These are phyloP conservation scores for Penicillium daleae DNA, from an alignment of 495 filamentous ascomycete genomes.

Conservation along the genomic window DNA sequence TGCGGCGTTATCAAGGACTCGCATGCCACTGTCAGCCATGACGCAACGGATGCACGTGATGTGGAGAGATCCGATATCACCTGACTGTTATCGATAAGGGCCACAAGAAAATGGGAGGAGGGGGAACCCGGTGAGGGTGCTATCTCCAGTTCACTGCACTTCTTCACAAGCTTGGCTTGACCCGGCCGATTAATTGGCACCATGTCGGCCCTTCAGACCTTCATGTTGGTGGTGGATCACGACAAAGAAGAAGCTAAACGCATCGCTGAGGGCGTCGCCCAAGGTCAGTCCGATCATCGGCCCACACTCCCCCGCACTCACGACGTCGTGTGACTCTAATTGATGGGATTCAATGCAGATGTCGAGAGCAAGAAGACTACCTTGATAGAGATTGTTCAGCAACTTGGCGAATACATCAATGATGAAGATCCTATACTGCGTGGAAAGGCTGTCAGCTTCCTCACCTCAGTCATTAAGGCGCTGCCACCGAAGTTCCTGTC, in stretches of 20 bases:
- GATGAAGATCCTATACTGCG: conserved; percentile 67
- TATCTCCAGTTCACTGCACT: conserved; percentile 11
- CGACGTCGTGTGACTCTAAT: conserved; percentile 20
- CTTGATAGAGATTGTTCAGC: conserved; percentile 68
- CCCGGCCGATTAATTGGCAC: conserved; percentile 32
- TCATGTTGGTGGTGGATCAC: conserved; percentile 66
- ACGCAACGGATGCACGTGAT: conserved; percentile 35
- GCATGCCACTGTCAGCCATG: conserved; percentile 24
- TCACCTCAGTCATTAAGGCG: conserved; percentile 64
- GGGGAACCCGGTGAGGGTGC: conserved; percentile 15
- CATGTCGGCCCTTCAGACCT: conserved; percentile 67
- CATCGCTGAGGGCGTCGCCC: conserved; percentile 62
- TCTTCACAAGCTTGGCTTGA: conserved; percentile 13
- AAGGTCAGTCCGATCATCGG: conserved; percentile 43
- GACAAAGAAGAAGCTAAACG: conserved; percentile 61
- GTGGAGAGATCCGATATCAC: conserved; percentile 19
- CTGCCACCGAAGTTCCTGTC: conserved; percentile 64
- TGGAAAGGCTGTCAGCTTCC: conserved; percentile 68
- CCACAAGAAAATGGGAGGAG: conserved; percentile 29
- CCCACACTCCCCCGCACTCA: conserved; percentile 26
- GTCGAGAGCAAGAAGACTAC: conserved; percentile 65
- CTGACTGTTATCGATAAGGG: conserved; percentile 36
- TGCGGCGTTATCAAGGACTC: conserved; percentile 8
- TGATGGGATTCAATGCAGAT: conserved; percentile 41
- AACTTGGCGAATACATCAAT: conserved; percentile 70